Base-by-base conservation (phyloP, 352 stramenopile species). In the Phytopythium vexans region DNA sequence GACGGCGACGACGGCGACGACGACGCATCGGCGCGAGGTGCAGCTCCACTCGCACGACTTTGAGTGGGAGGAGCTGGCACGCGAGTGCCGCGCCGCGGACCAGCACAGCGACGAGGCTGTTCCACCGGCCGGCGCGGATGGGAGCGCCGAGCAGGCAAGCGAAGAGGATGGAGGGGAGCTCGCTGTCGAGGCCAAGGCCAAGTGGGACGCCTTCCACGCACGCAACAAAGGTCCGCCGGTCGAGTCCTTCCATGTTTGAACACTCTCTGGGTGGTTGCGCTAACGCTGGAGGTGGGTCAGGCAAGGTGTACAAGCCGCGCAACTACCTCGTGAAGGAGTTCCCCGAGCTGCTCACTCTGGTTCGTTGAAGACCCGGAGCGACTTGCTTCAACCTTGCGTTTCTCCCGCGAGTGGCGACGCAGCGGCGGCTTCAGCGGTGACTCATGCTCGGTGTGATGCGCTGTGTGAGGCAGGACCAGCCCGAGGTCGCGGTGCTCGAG, bases 281-380 rank as follows among this genome's bases (percentile, higher is more conserved):
- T 5, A 8, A 14, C 7, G 14, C 6, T 50, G 12, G 36, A 27
- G 12, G 33, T n/a, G 12, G 8, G 16, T 8, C 37, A 91, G 82
- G 79, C 16, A 88, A 88, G 51, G 82, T 74, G 7, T 93, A 93
- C 69, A 92, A 89, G 60, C 75, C 82, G 16, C 82, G 82, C 42
- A 90, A 90, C 51, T 93, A 93, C 60, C 65, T 93, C 11, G 63
- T 82, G 38, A 86, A 83, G 58, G 82, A 90, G 60, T 93, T 93
- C 38, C 82, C 82, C 0, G 82, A 90, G 60, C 72, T 93, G n/a
- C n/a, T 58, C 2, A 55, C 31, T 10, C 49, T 57, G 55, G 70
- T 78, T 27, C 21, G 21, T 27, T 27, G 21, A 50, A 54, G 53
- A 42, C 9, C 1, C 14, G 27, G 12, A 36, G 48, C 14, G 16